Conservation (phyloP, 2,329 filamentous ascomycete genomes). For the Aspergillus hortae region DNA sequence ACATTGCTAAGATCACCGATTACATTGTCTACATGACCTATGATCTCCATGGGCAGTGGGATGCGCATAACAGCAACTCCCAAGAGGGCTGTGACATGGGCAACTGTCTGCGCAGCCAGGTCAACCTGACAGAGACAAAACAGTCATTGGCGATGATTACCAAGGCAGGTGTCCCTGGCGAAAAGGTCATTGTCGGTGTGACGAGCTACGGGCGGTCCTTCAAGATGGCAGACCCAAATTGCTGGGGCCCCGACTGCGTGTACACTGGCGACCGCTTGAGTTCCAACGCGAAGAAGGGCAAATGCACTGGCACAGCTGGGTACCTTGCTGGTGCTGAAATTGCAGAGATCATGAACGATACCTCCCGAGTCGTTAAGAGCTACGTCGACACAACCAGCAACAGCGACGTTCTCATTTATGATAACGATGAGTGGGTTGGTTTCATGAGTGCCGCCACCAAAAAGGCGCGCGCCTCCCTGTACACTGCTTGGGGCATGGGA, state of each 20-base stretch:
- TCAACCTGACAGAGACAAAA: conserved; percentile 40
- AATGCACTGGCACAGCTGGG: conserved; percentile 37
- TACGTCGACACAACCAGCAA: conserved; percentile 12
- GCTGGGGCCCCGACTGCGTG: conserved; percentile 28
- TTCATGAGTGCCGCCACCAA: conserved; percentile 29
- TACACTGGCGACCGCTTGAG: conserved; percentile 25
- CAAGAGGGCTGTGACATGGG: conserved; percentile 17
- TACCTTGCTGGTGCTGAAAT: conserved; percentile 43
- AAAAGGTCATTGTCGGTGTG: conserved; percentile 29
- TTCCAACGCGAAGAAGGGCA: conserved; percentile 29
- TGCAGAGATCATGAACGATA: conserved; percentile 6
- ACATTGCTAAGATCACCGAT: conserved; percentile 6
- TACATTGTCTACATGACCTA: conserved; percentile 16
- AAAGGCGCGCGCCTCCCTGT: conserved; percentile 13
- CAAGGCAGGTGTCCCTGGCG: conserved; percentile 5
- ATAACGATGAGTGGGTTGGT: conserved; percentile 31
- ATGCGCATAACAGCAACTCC: conserved; percentile 3
- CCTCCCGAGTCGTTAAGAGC: background rate
- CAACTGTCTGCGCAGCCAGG: conserved; percentile 37
- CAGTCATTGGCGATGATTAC: conserved; percentile 30
- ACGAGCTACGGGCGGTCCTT: conserved; percentile 37
- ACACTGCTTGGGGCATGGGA: conserved; percentile 20
- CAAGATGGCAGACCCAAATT: conserved; percentile 28
- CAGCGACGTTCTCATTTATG: conserved; percentile 27
- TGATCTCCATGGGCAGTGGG: conserved; percentile 14